Conservation (phyloP, 140 eudicot species). For the Senecio squalidus region DNA sequence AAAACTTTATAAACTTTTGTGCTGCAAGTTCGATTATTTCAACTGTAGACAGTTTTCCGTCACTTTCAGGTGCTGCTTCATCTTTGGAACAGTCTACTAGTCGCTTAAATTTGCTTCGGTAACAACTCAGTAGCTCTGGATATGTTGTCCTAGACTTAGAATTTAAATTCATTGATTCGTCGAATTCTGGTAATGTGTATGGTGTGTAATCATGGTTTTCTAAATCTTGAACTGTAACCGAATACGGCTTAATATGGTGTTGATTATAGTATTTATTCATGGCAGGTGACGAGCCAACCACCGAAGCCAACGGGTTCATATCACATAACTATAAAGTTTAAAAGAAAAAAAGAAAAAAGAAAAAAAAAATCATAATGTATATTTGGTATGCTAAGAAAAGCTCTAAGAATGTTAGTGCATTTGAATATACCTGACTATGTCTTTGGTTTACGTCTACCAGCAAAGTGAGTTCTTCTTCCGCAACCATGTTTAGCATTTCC, state of each 20-base stretch:
- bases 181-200: not conserved
- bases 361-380: too few relatives aligned
- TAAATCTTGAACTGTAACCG: not conserved
- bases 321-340: too few relatives aligned
- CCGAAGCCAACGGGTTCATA: too few relatives aligned
- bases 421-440: too few relatives aligned
- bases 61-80: not conserved
- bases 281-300: too few relatives aligned
- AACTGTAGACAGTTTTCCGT: constrained; percentile 28
- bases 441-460: constrained; percentile 9
- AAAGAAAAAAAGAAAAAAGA: too few relatives aligned
- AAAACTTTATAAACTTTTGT: constrained; percentile 48
- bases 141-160: not conserved
- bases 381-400: too few relatives aligned
- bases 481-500: not conserved
- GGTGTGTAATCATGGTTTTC: not conserved
- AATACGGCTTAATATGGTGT: not conserved
- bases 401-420: too few relatives aligned
- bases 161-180: not conserved
- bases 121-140: constrained; percentile 6
- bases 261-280: too few relatives aligned
- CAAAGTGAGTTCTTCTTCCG: constrained; percentile 1
- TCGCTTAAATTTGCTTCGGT: constrained; percentile 14
- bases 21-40: constrained; percentile 57
- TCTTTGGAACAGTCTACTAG: not conserved